These are phyloP conservation scores for Nakataea oryzae DNA, from an alignment of 2,329 filamentous ascomycete species.

Conservation along the genomic window DNA sequence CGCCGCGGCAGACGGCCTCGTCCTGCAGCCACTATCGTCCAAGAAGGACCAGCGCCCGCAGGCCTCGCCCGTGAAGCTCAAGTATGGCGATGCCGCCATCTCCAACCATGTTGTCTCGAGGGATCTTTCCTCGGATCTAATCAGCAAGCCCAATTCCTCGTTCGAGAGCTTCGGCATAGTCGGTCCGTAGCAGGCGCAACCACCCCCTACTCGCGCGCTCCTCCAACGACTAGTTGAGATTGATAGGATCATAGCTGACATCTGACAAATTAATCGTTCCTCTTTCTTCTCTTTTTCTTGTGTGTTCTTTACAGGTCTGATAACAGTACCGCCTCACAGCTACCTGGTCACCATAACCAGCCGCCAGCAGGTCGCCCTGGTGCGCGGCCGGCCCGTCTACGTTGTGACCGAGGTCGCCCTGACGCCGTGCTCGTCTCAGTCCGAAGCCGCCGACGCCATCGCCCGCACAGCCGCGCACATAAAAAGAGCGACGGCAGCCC, in stretches of 20 bases:
- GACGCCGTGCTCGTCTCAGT: conserved; percentile 73
- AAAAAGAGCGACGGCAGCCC: conserved; percentile 25
- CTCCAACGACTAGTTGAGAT: neutral
- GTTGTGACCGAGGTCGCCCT: conserved; percentile 80
- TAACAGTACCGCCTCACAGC: conserved; percentile 69
- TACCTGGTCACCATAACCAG: conserved; percentile 83
- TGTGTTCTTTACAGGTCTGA: conserved; percentile 50
- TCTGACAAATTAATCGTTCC: neutral
- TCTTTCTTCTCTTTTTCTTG: neutral
- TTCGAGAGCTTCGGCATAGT: conserved; percentile 52
- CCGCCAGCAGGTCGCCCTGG: conserved; percentile 79
- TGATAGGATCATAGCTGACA: conserved; percentile 2
- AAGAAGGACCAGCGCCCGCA: conserved; percentile 49
- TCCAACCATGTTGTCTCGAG: conserved; percentile 26
- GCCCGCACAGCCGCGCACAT: conserved; percentile 41
- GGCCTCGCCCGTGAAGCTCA: conserved; percentile 51
- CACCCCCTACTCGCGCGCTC: neutral
- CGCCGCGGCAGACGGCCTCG: conserved; percentile 71
- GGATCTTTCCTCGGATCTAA: conserved; percentile 31
- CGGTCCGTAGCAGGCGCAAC: conserved; percentile 31
- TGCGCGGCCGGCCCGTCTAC: conserved; percentile 74
- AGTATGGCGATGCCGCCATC: conserved; percentile 51
- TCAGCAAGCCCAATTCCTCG: conserved; percentile 31
- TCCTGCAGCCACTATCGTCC: conserved; percentile 61
- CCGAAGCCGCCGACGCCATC: conserved; percentile 65